Evolutionary conservation across 768 basidiomycete genomes (phyloP).

Genomic region (Lyophyllum semitale): DNA sequence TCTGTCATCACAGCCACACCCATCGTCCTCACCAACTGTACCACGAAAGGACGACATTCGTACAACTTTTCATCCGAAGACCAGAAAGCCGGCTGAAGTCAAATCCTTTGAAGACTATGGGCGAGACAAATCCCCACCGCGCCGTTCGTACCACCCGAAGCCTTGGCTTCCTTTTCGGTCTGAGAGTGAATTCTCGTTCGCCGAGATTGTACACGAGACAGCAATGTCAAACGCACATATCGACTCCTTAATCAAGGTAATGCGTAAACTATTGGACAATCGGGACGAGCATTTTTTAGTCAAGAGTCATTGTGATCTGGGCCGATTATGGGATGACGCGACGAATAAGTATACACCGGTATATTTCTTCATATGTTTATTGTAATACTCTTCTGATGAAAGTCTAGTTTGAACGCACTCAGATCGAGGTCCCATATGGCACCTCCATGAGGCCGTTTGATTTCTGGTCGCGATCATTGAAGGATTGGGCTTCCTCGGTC

Average conservation of each 20-base stretch:
- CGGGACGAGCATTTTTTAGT: slow-evolving; percentile 18
- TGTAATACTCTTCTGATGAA: no score
- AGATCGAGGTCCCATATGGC: slow-evolving; percentile 1
- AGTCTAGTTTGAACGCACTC: slow-evolving; percentile 4
- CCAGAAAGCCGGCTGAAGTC: background rate
- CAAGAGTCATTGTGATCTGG: slow-evolving; percentile 18
- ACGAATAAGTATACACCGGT: background rate
- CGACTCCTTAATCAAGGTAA: slow-evolving; percentile 19
- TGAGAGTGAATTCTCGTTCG: slow-evolving; percentile 29
- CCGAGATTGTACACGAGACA: slow-evolving; percentile 22
- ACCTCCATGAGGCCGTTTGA: background rate
- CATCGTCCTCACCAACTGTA: background rate
- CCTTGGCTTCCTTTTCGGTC: slow-evolving; percentile 33
- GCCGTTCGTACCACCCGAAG: background rate
- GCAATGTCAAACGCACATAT: slow-evolving; percentile 20
- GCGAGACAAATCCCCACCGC: background rate
- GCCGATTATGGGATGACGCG: slow-evolving; percentile 21
- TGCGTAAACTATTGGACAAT: slow-evolving; percentile 9
- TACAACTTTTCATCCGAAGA: slow-evolving; percentile 12
- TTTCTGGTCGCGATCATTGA: slow-evolving; percentile 23
- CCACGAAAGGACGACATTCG: slow-evolving; percentile 9
- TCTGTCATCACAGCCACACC: no score
- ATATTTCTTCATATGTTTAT: no score
- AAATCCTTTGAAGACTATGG: slow-evolving; percentile 10
- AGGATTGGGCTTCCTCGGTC: slow-evolving; percentile 29